Evolutionary conservation across 2,329 filamentous ascomycete species (phyloP), one percentile per base, ranked within the genome.

Genomic region (Rasamsonia emersonii): DNA sequence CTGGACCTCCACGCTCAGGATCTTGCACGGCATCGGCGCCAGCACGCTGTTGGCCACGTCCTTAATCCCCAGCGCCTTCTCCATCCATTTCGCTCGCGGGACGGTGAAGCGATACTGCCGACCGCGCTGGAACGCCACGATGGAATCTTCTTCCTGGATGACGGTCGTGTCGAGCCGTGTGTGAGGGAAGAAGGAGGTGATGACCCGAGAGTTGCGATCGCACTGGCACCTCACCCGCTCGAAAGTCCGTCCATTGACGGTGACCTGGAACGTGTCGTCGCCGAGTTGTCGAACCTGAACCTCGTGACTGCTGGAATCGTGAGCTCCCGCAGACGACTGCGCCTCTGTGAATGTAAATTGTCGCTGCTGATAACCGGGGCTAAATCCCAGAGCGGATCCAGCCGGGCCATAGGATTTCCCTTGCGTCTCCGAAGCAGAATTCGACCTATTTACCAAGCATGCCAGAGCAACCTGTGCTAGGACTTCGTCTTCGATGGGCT

Each of bases 21-120:
- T 81, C 64, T 96, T 96, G 63, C 91, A 96, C 2, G 91, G 91
- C 91, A 98, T 98, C 0, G 91, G 91, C 14, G 91, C 86, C 15
- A 84, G 70, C 2, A 96, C 86, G 32, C 82, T 91, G 38, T 89
- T 88, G 5, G 78, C 70, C 0, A 73, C 72, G 50, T 93, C 85
- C 55, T 85, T 88, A 40, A 83, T 64, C 0, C 89, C 88, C 5
- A 95, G 68, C 0, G 86, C 86, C 60, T 93, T 89, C 47, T 86
- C 83, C 36, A 82, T 81, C 86, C 88, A 98, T 26, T 68, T 67
- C 0, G 89, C 86, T 26, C 65, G 58, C 1, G 68, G 64, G 14
- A 75, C 58, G 7, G 62, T 58, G 4, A 82, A 57, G 2, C 69
- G 65, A 47, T 76, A 73, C 41, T 77, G 73, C 13, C 59, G 62